Evolutionary conservation across 2,329 filamentous ascomycete species (phyloP).

Genomic region (Epichloe hybrida): DNA sequence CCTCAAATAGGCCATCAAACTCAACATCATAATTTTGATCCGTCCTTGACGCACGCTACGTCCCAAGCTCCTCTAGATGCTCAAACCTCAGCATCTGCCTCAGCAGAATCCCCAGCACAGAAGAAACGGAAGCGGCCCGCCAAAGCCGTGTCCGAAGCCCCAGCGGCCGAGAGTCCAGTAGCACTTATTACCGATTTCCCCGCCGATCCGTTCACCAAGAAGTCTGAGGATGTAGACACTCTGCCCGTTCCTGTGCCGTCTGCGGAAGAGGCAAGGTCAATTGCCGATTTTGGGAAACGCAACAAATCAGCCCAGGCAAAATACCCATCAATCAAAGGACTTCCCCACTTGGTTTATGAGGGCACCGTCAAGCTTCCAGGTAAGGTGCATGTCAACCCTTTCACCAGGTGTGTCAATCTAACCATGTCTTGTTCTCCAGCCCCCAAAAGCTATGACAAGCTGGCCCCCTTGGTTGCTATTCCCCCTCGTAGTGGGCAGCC

Average conservation of each 20-base stretch:
- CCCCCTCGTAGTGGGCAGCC: slow-evolving; percentile 25
- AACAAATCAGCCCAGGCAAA: slow-evolving; percentile 23
- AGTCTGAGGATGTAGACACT: slow-evolving; percentile 21
- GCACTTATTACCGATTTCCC: slow-evolving; percentile 15
- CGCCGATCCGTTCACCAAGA: slow-evolving; percentile 16
- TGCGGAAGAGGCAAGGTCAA: slow-evolving; percentile 20
- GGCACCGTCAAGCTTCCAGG: slow-evolving; percentile 27
- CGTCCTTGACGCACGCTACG: slow-evolving; percentile 1
- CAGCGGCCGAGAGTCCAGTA: slow-evolving; percentile 6
- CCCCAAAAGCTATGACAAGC: slow-evolving; percentile 32
- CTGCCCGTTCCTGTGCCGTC: slow-evolving; percentile 18
- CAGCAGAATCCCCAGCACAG: slow-evolving; percentile 14
- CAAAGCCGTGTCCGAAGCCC: slow-evolving; percentile 9
- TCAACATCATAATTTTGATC: slow-evolving; percentile 5
- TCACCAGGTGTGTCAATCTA: neutral
- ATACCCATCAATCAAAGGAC: slow-evolving; percentile 25
- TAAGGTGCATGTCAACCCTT: slow-evolving; percentile 4
- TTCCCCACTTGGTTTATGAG: slow-evolving; percentile 24
- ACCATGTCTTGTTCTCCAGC: slow-evolving; percentile 7
- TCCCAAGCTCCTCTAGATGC: neutral
- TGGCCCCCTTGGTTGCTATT: slow-evolving; percentile 26
- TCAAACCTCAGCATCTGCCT: neutral
- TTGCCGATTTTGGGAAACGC: slow-evolving; percentile 26
- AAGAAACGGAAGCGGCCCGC: slow-evolving; percentile 26
- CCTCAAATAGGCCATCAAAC: slow-evolving; percentile 5